A percentile compares a stretch with the other conserved stretches of the same genome.
Evolutionary conservation across 2,329 filamentous ascomycete genomes (phyloP).

Genomic region (Polychaeton citri): DNA sequence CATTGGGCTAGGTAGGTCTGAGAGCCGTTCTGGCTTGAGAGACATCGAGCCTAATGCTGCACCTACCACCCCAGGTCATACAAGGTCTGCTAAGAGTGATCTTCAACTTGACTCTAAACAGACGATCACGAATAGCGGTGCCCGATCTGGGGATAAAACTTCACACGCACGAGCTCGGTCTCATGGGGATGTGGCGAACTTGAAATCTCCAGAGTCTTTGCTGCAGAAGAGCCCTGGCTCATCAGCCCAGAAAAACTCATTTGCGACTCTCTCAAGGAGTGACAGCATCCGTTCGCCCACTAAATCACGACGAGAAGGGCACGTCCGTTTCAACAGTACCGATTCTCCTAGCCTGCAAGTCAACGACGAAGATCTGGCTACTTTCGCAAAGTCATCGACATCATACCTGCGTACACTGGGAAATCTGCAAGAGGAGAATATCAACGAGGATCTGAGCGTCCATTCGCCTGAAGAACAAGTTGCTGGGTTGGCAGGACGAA

Average conservation of each 20-base stretch:
- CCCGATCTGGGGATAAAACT: background rate
- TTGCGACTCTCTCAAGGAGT: slow-evolving; percentile 22
- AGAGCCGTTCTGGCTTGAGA: slow-evolving; percentile 16
- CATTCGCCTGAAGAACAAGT: slow-evolving; percentile 72
- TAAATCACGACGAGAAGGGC: slow-evolving; percentile 16
- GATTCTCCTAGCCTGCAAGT: slow-evolving; percentile 16
- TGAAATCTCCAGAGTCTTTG: slow-evolving; percentile 9
- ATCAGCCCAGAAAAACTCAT: slow-evolving; percentile 16
- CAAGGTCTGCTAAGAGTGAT: background rate
- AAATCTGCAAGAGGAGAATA: slow-evolving; percentile 58
- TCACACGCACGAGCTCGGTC: background rate
- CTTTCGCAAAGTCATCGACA: slow-evolving; percentile 76
- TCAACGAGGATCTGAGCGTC: slow-evolving; percentile 69
- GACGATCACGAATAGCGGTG: background rate
- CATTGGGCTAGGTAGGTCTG: slow-evolving; percentile 11
- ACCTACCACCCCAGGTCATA: slow-evolving; percentile 1
- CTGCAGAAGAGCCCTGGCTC: slow-evolving; percentile 12
- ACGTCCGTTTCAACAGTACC: slow-evolving; percentile 19
- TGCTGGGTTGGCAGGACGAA: slow-evolving; percentile 69
- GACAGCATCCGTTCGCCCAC: slow-evolving; percentile 23
- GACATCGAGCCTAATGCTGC: slow-evolving; percentile 18
- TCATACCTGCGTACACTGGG: slow-evolving; percentile 80
- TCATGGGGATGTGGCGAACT: background rate
- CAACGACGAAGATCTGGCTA: slow-evolving; percentile 51
- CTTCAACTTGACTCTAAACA: background rate